These are phyloP conservation scores for Kwoniella dejecticola DNA, from an alignment of 768 basidiomycete genomes.

Conservation along the genomic window DNA sequence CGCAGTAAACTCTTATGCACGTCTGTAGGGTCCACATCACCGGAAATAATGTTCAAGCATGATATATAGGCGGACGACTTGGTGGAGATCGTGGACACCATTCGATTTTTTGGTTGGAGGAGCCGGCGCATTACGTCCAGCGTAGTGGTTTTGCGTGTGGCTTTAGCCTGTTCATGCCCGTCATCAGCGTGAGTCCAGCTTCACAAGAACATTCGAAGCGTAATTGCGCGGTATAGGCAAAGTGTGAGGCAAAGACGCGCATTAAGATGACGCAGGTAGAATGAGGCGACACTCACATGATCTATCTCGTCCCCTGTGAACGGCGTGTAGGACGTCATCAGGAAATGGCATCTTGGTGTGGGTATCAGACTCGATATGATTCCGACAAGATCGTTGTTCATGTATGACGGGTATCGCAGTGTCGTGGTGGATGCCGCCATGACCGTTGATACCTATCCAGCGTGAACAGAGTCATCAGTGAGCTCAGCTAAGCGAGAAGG, in stretches of 20 bases:
- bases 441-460: constrained; percentile 81
- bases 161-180: constrained; percentile 79
- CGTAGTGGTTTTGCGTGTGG: constrained; percentile 93
- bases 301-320: constrained; percentile 97
- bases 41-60: constrained; percentile 96
- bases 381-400: constrained; percentile 98
- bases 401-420: constrained; percentile 94
- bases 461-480: background rate
- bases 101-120: constrained; percentile 95
- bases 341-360: constrained; percentile 94
- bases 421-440: constrained; percentile 98
- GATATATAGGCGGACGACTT: constrained; percentile 80
- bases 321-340: constrained; percentile 98
- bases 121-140: constrained; percentile 98
- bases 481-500: too few species aligned
- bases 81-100: constrained; percentile 75
- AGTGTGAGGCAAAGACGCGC: too few species aligned
- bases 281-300: constrained; percentile 79
- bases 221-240: too few species aligned
- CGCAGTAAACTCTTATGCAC: constrained; percentile 96
- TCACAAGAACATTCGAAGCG: too few species aligned
- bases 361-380: constrained; percentile 96
- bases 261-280: too few species aligned
- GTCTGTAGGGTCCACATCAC: constrained; percentile 96
- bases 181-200: too few species aligned